These are phyloP conservation scores for Fusarium brachygibbosum DNA, from an alignment of 2,329 filamentous ascomycete genomes.

Conservation along the genomic window DNA sequence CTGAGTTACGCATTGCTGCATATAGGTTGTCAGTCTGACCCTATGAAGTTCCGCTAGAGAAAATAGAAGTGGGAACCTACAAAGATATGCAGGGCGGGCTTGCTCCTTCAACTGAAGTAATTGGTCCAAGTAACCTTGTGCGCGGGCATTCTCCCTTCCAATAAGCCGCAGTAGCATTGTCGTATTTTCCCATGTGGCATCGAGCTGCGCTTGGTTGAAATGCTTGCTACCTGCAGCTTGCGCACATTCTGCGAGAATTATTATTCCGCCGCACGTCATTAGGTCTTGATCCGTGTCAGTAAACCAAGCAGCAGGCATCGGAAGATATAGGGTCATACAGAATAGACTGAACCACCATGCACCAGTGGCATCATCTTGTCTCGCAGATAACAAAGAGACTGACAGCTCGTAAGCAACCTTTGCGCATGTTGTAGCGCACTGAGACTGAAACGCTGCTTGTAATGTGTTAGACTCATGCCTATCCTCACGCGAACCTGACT, in stretches of 20 bases:
- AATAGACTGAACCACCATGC: slow-evolving; percentile 26
- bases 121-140: not conserved
- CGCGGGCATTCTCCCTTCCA: not conserved
- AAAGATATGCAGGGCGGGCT: not conserved
- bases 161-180: not conserved
- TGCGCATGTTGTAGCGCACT: not conserved
- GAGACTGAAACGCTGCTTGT: slow-evolving; percentile 1
- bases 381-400: not conserved
- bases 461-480: fast-evolving
- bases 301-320: fast-evolving
- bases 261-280: slow-evolving; percentile 5
- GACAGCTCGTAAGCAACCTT: not conserved
- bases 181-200: slow-evolving; percentile 12
- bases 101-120: not conserved
- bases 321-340: not conserved
- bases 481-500: fast-evolving
- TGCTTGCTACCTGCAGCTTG: not conserved
- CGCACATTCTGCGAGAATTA: not conserved
- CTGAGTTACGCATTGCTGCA: not conserved
- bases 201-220: slow-evolving; percentile 3
- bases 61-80: not conserved
- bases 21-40: fast-evolving
- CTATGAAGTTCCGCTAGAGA: fast-evolving
- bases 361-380: not conserved
- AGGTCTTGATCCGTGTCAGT: not conserved